Base-by-base conservation (phyloP, 2,329 filamentous ascomycete genomes). In the Cercospora sp. region DNA sequence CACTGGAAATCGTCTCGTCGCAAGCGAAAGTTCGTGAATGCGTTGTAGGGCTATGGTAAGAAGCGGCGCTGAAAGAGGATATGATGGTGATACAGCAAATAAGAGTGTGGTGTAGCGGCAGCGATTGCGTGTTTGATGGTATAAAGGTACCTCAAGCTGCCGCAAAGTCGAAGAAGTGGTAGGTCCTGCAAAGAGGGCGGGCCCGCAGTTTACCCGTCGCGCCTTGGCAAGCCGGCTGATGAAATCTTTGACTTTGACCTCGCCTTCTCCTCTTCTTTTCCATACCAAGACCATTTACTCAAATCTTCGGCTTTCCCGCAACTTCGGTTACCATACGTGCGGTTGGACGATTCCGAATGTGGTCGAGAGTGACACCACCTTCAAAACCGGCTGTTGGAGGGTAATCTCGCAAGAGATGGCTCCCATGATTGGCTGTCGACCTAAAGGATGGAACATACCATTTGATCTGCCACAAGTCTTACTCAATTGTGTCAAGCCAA, bases 341-440 rank as follows among this genome's bases (percentile, higher is more conserved):
- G 84, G 84, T 86, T 90, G 88, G 84, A 65, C 85, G 87, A 90
- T 84, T 90, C 87, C 87, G 87, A 87, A 86, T 80, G 86, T 86
- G 84, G 90, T 90, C 90, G 82, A 92, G 90, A 92, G 81, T 77
- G 83, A 85, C 79, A 81, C 86, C 89, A 86, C 87, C 88, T 90
- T 84, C 90, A 92, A 92, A 92, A 92, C 90, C 90, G 90, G 92
- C 86, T 87, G 88, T 86, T 88, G 87, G 90, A 92, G 88, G 87
- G 87, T 77, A 77, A 69, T 77, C 84, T 81, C 34, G 34, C 13
- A 37, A 37, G 34, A 12, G 77, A 82, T 79, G 82, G 82, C 85
- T 84, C 83, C 84, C 88, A 90, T 86, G 88, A 90, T 83, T 79
- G 82, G 86, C 81, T 86, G 87, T 88, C 86, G 87, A 90, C 88